phyloP scores from a whole-genome alignment of 345 rosid species.

The Xanthoceras sorbifolium region DNA sequence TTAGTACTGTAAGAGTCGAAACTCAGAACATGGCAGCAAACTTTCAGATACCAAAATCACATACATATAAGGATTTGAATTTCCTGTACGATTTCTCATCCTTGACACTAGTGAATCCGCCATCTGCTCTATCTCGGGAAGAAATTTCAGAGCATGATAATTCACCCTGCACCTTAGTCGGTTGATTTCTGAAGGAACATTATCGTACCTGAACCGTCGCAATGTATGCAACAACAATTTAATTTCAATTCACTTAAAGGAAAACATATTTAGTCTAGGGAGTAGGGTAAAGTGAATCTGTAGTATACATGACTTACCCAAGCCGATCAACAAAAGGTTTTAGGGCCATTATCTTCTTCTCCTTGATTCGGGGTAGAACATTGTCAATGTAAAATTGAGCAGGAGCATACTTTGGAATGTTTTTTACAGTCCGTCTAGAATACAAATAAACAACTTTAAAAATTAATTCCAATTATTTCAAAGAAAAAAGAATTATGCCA shows the following conservation, averaged over 20 bases:
- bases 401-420: conserved; percentile 98
- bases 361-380: conserved; percentile 95
- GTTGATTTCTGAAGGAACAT: conserved; percentile 97
- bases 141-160: conserved; percentile 98
- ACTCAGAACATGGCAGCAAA: conserved; percentile 21
- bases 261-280: conserved; percentile 11
- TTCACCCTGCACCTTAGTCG: conserved; percentile 98
- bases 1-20: conserved; percentile 14
- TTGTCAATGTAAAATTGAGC: conserved; percentile 98
- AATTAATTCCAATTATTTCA: conserved; percentile 17
- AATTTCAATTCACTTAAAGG: conserved; percentile 4
- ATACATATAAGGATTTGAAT: conserved; percentile 82
- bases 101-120: conserved; percentile 83
- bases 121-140: conserved; percentile 90
- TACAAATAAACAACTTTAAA: conserved; percentile 25
- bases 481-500: conserved; percentile 7
- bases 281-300: background rate
- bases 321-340: conserved; percentile 99
- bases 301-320: conserved; percentile 58
- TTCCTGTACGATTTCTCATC: conserved; percentile 97
- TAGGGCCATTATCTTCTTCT: conserved; percentile 97
- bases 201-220: conserved; percentile 75
- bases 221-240: conserved; percentile 13
- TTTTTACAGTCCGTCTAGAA: conserved; percentile 92
- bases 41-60: conserved; percentile 31